Evolutionary conservation across 306 rosid genomes (phyloP).

Genomic region (Corylus americana): DNA sequence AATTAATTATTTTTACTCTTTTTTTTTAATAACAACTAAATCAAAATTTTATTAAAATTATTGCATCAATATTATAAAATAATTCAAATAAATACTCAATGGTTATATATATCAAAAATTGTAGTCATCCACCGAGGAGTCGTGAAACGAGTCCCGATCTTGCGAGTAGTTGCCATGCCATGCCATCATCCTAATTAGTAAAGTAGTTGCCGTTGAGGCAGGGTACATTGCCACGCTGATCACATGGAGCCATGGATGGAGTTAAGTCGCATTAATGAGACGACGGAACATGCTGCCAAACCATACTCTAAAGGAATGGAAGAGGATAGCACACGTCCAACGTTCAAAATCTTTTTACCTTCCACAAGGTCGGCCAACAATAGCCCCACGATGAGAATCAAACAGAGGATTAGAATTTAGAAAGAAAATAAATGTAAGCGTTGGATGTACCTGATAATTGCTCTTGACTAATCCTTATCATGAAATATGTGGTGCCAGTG

Average conservation of each 20-base stretch:
- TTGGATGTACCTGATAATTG: not conserved
- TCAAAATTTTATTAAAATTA: no score
- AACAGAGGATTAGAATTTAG: not conserved
- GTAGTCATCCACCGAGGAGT: no score
- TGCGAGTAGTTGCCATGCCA: no score
- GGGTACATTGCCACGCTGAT: not conserved
- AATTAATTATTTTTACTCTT: no score
- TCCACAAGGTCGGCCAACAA: not conserved
- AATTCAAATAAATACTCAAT: no score
- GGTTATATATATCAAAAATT: no score
- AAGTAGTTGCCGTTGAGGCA: not conserved
- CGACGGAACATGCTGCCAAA: not conserved
- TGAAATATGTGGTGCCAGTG: not conserved
- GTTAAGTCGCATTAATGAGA: not conserved
- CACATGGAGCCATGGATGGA: not conserved
- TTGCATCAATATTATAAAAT: no score
- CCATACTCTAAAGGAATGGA: not conserved
- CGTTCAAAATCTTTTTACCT: not conserved
- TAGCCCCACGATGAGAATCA: not conserved
- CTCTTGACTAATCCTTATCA: not conserved
- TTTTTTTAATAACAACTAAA: no score
- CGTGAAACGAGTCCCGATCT: no score
- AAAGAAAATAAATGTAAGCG: not conserved
- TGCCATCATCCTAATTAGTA: not conserved
- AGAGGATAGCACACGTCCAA: not conserved